Evolutionary conservation across 1,284 basidiomycete genomes (phyloP).

Genomic region (Cryptococcus sp.): DNA sequence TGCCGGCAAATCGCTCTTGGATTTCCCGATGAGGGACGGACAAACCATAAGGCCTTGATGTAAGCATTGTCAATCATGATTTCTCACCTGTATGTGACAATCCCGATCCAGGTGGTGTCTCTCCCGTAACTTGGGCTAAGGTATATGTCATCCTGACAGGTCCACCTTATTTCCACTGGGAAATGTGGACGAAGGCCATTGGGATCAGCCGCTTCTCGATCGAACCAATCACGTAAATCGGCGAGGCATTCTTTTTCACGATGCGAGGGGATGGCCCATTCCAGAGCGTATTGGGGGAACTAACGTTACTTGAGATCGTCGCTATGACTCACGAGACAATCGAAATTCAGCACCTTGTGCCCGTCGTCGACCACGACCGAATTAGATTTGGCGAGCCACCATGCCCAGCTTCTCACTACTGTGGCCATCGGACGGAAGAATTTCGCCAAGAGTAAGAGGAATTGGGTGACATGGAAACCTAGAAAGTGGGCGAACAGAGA

Average conservation of each 20-base stretch:
- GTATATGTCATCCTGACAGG: constrained; percentile 86
- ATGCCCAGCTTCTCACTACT: constrained; percentile 44
- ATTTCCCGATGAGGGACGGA: constrained; percentile 80
- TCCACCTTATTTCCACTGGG: constrained; percentile 89
- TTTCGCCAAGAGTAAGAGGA: constrained; percentile 63
- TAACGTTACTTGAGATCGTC: constrained; percentile 31
- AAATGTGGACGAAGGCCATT: constrained; percentile 81
- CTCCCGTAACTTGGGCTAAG: constrained; percentile 79
- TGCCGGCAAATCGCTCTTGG: constrained; percentile 73
- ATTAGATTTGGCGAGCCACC: constrained; percentile 36
- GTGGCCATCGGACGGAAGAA: constrained; percentile 41
- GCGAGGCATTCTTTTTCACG: constrained; percentile 61
- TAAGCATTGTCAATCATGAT: not conserved
- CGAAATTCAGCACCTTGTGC: constrained; percentile 74
- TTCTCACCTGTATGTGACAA: constrained; percentile 85
- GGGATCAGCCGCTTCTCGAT: constrained; percentile 61
- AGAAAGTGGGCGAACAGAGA: constrained; percentile 60
- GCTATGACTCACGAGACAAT: constrained; percentile 46
- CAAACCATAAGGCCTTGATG: constrained; percentile 74
- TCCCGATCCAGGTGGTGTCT: constrained; percentile 88
- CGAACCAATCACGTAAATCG: constrained; percentile 72
- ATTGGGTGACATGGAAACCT: constrained; percentile 71
- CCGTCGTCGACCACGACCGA: constrained; percentile 61
- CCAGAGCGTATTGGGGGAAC: constrained; percentile 84
- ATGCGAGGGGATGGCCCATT: constrained; percentile 71